These are phyloP conservation scores for Xylariomycetidae sp. DNA, from an alignment of 2,329 filamentous ascomycete species.

Conservation along the genomic window DNA sequence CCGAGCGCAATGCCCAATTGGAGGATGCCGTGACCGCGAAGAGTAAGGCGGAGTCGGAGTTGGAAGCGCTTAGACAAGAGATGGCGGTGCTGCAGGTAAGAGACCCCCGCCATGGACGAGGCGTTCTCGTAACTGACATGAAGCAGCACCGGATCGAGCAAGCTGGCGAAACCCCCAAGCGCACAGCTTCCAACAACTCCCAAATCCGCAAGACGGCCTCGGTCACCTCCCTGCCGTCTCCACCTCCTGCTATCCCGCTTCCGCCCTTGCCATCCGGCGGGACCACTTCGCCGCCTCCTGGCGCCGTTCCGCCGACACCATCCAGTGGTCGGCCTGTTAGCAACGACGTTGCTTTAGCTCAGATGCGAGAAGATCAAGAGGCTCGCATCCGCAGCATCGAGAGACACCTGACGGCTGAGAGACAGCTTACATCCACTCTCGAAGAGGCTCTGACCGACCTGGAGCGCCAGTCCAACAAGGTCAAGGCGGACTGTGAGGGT, in stretches of 20 bases:
- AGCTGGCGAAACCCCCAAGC: constrained; percentile 36
- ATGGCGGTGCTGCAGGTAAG: constrained; percentile 73
- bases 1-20: constrained; percentile 66
- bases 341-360: constrained; percentile 70
- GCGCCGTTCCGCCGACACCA: constrained; percentile 43
- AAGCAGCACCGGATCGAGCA: constrained; percentile 27
- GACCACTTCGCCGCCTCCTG: constrained; percentile 35
- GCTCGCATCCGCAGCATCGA: constrained; percentile 92
- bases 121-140: neutral
- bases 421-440: constrained; percentile 88
- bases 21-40: constrained; percentile 70
- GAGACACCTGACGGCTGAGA: constrained; percentile 93
- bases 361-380: constrained; percentile 91
- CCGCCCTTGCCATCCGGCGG: constrained; percentile 72
- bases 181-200: constrained; percentile 55
- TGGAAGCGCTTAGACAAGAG: constrained; percentile 62
- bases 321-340: constrained; percentile 65
- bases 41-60: constrained; percentile 57
- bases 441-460: constrained; percentile 94
- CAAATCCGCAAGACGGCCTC: constrained; percentile 81
- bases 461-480: constrained; percentile 84
- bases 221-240: constrained; percentile 79
- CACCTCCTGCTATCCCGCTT: constrained; percentile 91
- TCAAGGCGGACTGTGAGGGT: constrained; percentile 81
- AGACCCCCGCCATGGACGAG: constrained; percentile 3